Base-by-base conservation (phyloP, 2,329 filamentous ascomycete genomes). In the Ophiostoma ips region DNA sequence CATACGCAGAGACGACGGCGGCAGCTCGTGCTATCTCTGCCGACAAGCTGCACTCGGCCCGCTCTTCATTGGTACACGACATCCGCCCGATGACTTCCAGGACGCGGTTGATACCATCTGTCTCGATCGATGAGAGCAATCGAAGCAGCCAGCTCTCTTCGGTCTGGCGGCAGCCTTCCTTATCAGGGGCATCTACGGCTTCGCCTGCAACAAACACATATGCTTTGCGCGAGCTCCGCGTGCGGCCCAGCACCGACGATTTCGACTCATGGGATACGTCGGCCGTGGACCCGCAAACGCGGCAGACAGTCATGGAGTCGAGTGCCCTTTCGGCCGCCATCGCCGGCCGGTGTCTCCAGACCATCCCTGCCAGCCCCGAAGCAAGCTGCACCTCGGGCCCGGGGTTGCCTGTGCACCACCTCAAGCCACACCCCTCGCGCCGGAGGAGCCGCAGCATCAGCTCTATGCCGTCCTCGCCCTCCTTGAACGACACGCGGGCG, bases 221-320 rank as follows among this genome's bases (percentile, higher is more conserved):
- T 28, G 33, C 44, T 15, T 31, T 49, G 5, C 53, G 43, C 36
- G 48, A 65, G 43, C 61, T 57, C 5, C 64, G 64, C 6, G 58
- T 59, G 5, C 61, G 61, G 15, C 63, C 63, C 35, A 65, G 65
- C 34, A 58, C 61, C 13, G 73, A 76, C n/a, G 80, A 84, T 53
- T 87, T 87, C 58, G 83, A 87, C 58, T 79, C 75, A 2, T 87
- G 84, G 84, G 83, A 87, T 58, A 85, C 81, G 0, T 84, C 81
- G 0, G 70, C 71, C 0, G 79, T 86, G 2, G 81, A 83, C 56
- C 66, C 75, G 3, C 75, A 81, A 55, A 75, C 72, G 56, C 72
- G 77, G 28, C 75, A 81, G 57, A 71, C 72, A 2, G 72, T 79
- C 1, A 59, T 77, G 48, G 74, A 73, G 48, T 64, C 69, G 11